A percentile compares a stretch with the other conserved stretches of the same genome.
Evolutionary conservation across 371 early-diverging fungal genomes (phyloP).

Genomic region (Mortierella polycephala): DNA sequence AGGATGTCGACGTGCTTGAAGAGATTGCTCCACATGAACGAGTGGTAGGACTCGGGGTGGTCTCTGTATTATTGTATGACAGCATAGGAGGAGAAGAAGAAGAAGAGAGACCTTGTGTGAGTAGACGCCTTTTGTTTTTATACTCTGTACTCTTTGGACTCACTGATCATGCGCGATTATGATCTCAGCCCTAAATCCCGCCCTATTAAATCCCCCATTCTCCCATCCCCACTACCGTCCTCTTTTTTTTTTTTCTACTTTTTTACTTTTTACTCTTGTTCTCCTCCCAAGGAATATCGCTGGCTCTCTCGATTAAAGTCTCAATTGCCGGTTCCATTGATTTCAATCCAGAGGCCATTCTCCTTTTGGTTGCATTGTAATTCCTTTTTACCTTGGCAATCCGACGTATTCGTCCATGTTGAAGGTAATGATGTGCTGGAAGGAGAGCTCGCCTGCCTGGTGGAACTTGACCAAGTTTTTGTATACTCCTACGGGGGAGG

Average conservation of each 20-base stretch:
- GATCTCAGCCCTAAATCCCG: too few species aligned
- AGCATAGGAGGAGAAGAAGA: background rate
- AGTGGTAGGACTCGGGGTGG: constrained; percentile 89
- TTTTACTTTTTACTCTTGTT: background rate
- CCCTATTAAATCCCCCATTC: background rate
- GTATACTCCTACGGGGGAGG: constrained; percentile 85
- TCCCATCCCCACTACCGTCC: background rate
- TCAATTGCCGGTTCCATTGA: too few species aligned
- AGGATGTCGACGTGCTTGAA: constrained; percentile 87
- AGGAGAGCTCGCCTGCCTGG: constrained; percentile 67
- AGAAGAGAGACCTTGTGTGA: background rate
- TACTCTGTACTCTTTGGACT: too few species aligned
- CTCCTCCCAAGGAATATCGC: too few species aligned
- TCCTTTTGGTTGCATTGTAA: constrained; percentile 1
- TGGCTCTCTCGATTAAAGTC: too few species aligned
- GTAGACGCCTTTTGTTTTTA: background rate
- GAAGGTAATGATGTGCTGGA: constrained; percentile 73
- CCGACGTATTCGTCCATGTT: constrained; percentile 83
- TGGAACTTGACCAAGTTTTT: constrained; percentile 68
- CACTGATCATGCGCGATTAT: too few species aligned
- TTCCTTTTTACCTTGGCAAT: constrained; percentile 1
- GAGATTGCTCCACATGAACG: constrained; percentile 88
- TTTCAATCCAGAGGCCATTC: background rate
- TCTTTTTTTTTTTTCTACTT: constrained; percentile 2
- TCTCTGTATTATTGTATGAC: constrained; percentile 50